Base-by-base conservation (phyloP, 768 basidiomycete species). In the Dictyophora rubrovolvata region DNA sequence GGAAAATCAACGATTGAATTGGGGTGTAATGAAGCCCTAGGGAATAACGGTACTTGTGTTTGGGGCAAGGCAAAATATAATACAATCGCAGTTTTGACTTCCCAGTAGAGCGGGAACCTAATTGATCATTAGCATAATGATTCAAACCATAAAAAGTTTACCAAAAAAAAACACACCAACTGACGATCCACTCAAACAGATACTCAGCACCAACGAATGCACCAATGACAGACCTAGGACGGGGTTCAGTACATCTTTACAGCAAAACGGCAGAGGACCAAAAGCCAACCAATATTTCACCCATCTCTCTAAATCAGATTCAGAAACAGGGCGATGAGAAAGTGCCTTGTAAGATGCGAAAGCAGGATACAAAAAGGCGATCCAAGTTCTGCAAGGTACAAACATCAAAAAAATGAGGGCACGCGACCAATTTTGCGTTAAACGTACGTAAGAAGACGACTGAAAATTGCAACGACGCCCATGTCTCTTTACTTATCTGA, bases 101-200 rank as follows among this genome's bases (percentile, higher is more conserved):
- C 87, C 81, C 82, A 86, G 66, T 87, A 88, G 67, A 89, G 86
- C 7, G 87, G 86, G 47, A 88, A 65, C 86, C 86, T 86, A 64
- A 7, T 28, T 28, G 28, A 7, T 37, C 23, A 53, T 16, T 51
- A 53, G 21, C 42, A 18, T 59, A 47, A 56, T 47, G 18, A 50
- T 20, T 53, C 37, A 62, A 61, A 35, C 20, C 4, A 23, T 62
- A 22, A 4, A 34, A 35, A 51, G 23, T 37, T 47, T 36, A 33
- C 48, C 14, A 50, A 46, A 61, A 37, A 42, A 35, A 59, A 21
- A 69, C 79, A 56, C 68, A 80, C 87, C 86, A 88, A 71, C 78
- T 80, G 54, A 88, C 69, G 57, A 86, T 65, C 75, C 82, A 81
- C 60, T 86, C 85, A 28, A 79, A 74, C 9, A 79, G 67, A 61